Evolutionary conservation across 1,284 basidiomycete genomes (phyloP), one percentile per base, ranked within the genome.

Genomic region (Vanrija pseudolonga): DNA sequence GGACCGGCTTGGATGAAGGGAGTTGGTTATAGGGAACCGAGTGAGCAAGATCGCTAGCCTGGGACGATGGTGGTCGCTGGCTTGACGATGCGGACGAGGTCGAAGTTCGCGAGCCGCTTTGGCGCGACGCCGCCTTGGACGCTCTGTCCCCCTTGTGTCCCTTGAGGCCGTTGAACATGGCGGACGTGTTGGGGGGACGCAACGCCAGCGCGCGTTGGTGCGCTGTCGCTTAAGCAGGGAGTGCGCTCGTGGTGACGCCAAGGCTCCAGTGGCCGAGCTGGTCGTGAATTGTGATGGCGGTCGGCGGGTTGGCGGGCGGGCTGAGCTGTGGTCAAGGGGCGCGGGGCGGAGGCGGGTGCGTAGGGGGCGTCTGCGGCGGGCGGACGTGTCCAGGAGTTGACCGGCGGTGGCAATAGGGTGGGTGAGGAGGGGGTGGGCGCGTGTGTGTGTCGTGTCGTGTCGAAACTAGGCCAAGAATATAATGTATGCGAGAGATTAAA

Each of bases 21-120:
- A 68, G 47, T 41, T 63, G 63, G 46, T 60, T 65, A 50, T 71
- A 71, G 3, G 69, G 68, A 5, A 67, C 60, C 12, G 65, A 66
- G 7, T 52, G 51, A 41, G 40, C 56, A 15, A 67, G 56, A 17
- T 62, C 62, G 22, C 39, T 12, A 40, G 39, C 19, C 32, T 32
- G 32, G 12, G 32, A 32, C 4, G 32, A 32, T 12, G 32, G 32
- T 14, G 32, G 32, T 32, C 36, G 46, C 37, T 47, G 22, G 46
- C 23, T 37, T 18, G 46, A n/a, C 39, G 32, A 47, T 39, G 46
- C 32, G 12, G 46, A 38, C 23, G 46, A 47, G 14, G 46, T 38
- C 37, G 46, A 47, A 23, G 46, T 47, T 28, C 46, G 37, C 12
- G 46, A n/a, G n/a, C n/a, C 46, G 46, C 46, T 47, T 32, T 47